A percentile compares a stretch with the other conserved stretches of the same genome.
Conservation (phyloP, 192 early-diverging fungal species). For the Coemansia sp. region DNA sequence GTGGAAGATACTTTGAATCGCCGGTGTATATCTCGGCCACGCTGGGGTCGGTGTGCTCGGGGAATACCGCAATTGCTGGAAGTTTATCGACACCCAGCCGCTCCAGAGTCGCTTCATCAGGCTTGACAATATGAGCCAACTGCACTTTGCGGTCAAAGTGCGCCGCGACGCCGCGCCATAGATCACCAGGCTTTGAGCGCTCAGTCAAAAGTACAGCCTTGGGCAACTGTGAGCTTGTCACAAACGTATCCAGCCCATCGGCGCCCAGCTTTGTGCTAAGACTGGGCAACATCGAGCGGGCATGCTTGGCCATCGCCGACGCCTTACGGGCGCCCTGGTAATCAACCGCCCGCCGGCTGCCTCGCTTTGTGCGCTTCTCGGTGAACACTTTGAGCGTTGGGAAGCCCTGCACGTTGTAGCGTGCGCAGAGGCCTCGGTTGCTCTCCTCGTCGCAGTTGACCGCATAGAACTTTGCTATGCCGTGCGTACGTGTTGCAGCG, state of each 20-base stretch:
- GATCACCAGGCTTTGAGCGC: constrained; percentile 70
- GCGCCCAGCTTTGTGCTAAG: constrained; percentile 32
- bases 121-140: constrained; percentile 70
- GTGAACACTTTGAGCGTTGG: constrained; percentile 93
- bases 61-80: constrained; percentile 70
- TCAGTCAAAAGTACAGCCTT: constrained; percentile 80
- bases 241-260: constrained; percentile 57
- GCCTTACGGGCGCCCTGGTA: constrained; percentile 87
- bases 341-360: constrained; percentile 59
- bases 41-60: constrained; percentile 42
- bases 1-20: constrained; percentile 64
- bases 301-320: constrained; percentile 74
- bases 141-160: constrained; percentile 68
- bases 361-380: constrained; percentile 60
- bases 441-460: constrained; percentile 86
- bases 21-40: constrained; percentile 60
- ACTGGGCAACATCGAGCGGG: constrained; percentile 64
- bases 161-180: constrained; percentile 85
- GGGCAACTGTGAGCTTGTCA: constrained; percentile 50
- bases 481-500: constrained; percentile 79
- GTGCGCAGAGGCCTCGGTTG: constrained; percentile 74
- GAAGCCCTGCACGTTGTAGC: constrained; percentile 84
- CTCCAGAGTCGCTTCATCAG: constrained; percentile 54
- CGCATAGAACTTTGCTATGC: constrained; percentile 83
- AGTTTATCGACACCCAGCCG: constrained; percentile 61